Conservation (phyloP, 2,329 filamentous ascomycete genomes). For the Reticulascus tulasneorum region DNA sequence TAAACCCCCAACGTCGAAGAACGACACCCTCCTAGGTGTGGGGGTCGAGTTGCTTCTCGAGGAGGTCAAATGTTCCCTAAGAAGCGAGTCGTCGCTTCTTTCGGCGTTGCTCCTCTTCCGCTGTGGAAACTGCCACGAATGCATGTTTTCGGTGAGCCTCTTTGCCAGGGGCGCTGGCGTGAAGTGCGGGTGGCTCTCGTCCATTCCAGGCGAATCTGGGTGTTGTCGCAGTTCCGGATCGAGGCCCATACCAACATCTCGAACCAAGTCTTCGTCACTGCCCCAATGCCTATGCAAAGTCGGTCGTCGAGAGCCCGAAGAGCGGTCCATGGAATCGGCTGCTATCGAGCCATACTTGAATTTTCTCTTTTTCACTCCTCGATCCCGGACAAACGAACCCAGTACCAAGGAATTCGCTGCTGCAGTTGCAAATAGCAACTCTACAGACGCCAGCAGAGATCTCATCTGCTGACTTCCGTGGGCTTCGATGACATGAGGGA, state of each 20-base stretch:
- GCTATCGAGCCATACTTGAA: slow-evolving; percentile 64
- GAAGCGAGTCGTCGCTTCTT: slow-evolving; percentile 42
- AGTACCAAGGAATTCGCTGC: slow-evolving; percentile 87
- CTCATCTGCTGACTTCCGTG: slow-evolving; percentile 79
- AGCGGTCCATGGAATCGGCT: slow-evolving; percentile 58
- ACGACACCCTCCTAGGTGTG: slow-evolving; percentile 63
- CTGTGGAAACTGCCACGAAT: slow-evolving; percentile 45
- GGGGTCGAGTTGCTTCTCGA: slow-evolving; percentile 34
- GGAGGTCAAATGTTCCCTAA: slow-evolving; percentile 30
- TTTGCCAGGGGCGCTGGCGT: slow-evolving; percentile 31
- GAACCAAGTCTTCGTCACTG: slow-evolving; percentile 86
- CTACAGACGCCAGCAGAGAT: slow-evolving; percentile 82
- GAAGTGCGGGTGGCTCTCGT: slow-evolving; percentile 22
- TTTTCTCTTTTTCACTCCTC: slow-evolving; percentile 84
- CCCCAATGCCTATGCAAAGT: slow-evolving; percentile 68
- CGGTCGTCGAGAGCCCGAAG: slow-evolving; percentile 36
- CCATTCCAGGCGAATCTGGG: slow-evolving; percentile 16
- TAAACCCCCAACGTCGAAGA: slow-evolving; percentile 81
- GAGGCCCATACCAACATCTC: slow-evolving; percentile 70
- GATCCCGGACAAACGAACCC: slow-evolving; percentile 87
- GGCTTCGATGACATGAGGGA: slow-evolving; percentile 70
- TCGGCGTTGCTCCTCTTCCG: slow-evolving; percentile 31
- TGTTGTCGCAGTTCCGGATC: slow-evolving; percentile 46
- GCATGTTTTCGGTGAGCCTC: slow-evolving; percentile 31
- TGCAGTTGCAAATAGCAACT: slow-evolving; percentile 82